These are phyloP conservation scores for Aspergillus panamensis DNA, from an alignment of 495 filamentous ascomycete species.

Conservation along the genomic window DNA sequence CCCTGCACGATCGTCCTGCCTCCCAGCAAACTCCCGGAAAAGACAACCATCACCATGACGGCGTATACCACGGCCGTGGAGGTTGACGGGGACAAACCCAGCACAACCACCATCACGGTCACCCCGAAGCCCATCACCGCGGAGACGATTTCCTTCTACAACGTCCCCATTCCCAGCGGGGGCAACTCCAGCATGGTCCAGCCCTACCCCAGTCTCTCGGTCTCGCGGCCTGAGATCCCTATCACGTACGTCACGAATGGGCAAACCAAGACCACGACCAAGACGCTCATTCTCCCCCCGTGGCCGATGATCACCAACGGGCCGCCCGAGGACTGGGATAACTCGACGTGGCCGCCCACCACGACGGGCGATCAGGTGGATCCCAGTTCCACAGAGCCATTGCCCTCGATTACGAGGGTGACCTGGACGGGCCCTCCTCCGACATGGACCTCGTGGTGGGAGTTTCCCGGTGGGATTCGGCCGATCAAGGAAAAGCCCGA, in stretches of 20 bases:
- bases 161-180: not conserved
- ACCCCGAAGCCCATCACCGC: not conserved
- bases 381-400: not conserved
- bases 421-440: not conserved
- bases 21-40: not conserved
- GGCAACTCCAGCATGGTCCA: not conserved
- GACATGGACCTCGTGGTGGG: not conserved
- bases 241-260: not conserved
- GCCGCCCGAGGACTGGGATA: not conserved
- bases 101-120: not conserved
- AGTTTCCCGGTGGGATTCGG: not conserved
- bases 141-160: not conserved
- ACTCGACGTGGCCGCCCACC: not conserved
- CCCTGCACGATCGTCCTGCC: not conserved
- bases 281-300: not conserved
- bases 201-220: not conserved
- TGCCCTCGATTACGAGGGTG: not conserved
- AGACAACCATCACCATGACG: not conserved
- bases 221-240: not conserved
- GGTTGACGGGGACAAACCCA: not conserved
- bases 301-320: not conserved
- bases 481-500: constrained; percentile 1
- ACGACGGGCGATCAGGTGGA: not conserved
- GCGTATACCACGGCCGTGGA: not conserved
- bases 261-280: not conserved